Percentiles rank a stretch among this genome's conserved stretches.
Conservation (phyloP, 768 basidiomycete species). For the Clavaria fumosa region DNA sequence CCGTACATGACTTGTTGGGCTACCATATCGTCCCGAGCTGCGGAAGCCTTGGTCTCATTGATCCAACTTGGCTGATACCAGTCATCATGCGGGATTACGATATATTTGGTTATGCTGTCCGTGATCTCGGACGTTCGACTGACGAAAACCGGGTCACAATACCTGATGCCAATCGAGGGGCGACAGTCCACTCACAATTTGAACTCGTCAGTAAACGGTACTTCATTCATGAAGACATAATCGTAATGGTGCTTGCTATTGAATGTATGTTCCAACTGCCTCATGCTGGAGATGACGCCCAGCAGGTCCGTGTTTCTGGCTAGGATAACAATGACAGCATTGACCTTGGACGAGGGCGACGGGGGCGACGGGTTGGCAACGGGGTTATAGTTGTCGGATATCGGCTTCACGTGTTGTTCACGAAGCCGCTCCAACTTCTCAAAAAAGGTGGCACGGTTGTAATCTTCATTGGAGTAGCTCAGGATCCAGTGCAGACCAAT, state of each 20-base stretch:
- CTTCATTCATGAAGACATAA: conserved; percentile 83
- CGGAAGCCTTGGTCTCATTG: conserved; percentile 50
- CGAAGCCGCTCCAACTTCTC: conserved; percentile 17
- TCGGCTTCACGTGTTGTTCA: not conserved
- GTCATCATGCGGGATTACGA: conserved; percentile 48
- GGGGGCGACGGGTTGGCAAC: not conserved
- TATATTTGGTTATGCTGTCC: conserved; percentile 29
- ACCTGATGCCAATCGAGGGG: not conserved
- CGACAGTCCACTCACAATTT: conserved; percentile 33
- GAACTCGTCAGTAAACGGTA: conserved; percentile 62
- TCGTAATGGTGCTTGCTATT: conserved; percentile 70
- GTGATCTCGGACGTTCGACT: conserved; percentile 17
- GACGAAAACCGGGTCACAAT: not conserved
- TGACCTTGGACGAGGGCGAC: conserved; percentile 12
- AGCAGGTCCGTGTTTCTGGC: conserved; percentile 50
- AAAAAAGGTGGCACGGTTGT: conserved; percentile 28
- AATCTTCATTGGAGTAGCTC: conserved; percentile 29
- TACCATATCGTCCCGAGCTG: conserved; percentile 44
- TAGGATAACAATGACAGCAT: conserved; percentile 32
- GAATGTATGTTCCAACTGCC: conserved; percentile 67
- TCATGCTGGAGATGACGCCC: conserved; percentile 45
- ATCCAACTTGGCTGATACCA: conserved; percentile 73
- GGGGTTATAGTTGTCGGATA: not conserved
- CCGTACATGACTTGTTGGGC: conserved; percentile 30
- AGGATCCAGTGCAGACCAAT: conserved; percentile 28